Conservation (phyloP, 352 stramenopile species). For the Globisporangium paroecandrum region DNA sequence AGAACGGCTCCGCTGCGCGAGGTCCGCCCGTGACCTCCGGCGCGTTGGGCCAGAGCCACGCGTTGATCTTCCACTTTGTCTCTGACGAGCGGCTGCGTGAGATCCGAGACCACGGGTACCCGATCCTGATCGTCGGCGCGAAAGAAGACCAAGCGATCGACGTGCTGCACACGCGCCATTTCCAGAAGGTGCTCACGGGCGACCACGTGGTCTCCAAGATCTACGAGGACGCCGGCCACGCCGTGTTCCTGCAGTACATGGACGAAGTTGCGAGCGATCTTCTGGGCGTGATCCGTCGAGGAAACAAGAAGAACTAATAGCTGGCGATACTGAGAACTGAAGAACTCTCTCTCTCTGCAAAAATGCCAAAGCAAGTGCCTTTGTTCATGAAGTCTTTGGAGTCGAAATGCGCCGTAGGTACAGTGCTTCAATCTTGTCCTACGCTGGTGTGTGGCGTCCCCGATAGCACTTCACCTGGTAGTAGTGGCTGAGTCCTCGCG, state of each 20-base stretch:
- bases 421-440: too few species aligned
- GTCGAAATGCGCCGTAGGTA: too few species aligned
- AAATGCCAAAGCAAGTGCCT: too few species aligned
- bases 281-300: background rate
- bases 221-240: background rate
- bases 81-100: constrained; percentile 31
- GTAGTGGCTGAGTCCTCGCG: too few species aligned
- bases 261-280: background rate
- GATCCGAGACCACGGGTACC: background rate
- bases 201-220: background rate
- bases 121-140: background rate
- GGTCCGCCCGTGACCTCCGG: background rate
- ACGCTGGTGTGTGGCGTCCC: too few species aligned
- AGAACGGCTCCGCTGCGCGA: background rate
- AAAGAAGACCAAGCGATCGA: background rate
- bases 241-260: background rate
- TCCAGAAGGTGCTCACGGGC: background rate
- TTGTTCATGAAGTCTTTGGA: too few species aligned
- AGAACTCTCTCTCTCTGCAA: too few species aligned
- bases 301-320: background rate
- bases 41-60: constrained; percentile 28
- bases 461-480: too few species aligned
- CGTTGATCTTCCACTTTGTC: constrained; percentile 37
- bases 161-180: background rate
- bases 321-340: background rate